Evolutionary conservation across 805 yeast genomes (phyloP), one percentile per base, ranked within the genome.

Genomic region (Saccharomycopsis synnaedendra): DNA sequence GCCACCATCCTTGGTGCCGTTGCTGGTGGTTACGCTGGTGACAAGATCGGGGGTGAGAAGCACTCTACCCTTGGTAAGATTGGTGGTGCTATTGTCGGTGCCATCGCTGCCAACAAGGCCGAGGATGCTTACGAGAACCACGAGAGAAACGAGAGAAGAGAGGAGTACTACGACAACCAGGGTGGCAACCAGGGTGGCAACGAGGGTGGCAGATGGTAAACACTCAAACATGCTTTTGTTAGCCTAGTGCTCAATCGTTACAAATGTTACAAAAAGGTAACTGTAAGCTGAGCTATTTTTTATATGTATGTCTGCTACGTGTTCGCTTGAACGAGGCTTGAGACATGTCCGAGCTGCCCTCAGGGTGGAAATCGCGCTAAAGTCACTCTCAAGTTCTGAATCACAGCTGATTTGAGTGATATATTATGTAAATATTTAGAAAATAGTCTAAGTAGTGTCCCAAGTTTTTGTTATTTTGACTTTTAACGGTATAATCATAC

Each of bases 41-140:
- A 68, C 31, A 68, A 71, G 53, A 37, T 69, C 9, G 64, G 70
- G 42, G 68, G 69, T 33, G 49, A 57, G 32, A 47, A 41, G 35
- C 74, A 70, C 61, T 61, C 68, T 32, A 64, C 64, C 19, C 51
- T 74, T 28, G 74, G 75, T 44, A 70, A 71, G 43, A 60, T 73
- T 48, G 68, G 67, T 32, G 82, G 82, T 60, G 80, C 76, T 39
- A 50, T 76, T 51, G 72, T 67, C 32, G 82, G 82, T 60, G 80
- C 80, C 5, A 54, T 74, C 47, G 66, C 68, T 30, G 80, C 78
- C 42, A 69, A 75, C 64, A 72, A 75, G 61, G 53, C 68, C 34
- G 74, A 70, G 56, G 68, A 72, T 56, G 57, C 55, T 41, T 57
- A 59, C 52, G 69, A 68, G 49, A 54, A 63, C 48, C 52, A 49